Evolutionary conservation across 768 basidiomycete genomes (phyloP).

Genomic region (Mycena alexandri): DNA sequence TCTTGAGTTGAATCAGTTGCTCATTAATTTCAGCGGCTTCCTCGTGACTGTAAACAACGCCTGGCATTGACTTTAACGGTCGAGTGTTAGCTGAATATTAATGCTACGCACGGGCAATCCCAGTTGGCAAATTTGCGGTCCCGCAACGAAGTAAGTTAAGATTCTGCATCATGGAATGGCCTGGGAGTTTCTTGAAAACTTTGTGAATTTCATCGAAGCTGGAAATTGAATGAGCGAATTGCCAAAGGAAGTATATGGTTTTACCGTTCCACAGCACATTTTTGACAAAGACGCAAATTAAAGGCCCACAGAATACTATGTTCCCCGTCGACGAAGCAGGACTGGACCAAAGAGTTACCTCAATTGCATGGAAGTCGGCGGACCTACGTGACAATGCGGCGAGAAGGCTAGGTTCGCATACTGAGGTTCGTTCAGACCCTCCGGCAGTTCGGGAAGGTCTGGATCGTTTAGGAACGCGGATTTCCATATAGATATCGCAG

Average conservation of each 20-base stretch:
- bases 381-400: conserved; percentile 44
- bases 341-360: conserved; percentile 16
- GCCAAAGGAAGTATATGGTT: not conserved
- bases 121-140: not conserved
- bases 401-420: conserved; percentile 46
- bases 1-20: conserved; percentile 24
- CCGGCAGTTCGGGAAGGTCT: conserved; percentile 43
- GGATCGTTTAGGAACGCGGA: conserved; percentile 40
- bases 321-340: conserved; percentile 32
- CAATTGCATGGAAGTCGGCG: not conserved
- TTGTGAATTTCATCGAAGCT: conserved; percentile 29
- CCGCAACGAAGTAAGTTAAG: conserved; percentile 3
- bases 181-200: conserved; percentile 20
- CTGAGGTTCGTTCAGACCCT: conserved; percentile 44
- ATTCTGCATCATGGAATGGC: not conserved
- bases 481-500: conserved; percentile 43
- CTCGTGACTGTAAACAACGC: conserved; percentile 22
- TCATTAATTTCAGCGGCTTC: conserved; percentile 29
- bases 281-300: conserved; percentile 33
- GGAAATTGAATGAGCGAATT: not conserved
- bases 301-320: conserved; percentile 37
- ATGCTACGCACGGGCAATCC: not conserved
- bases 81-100: not conserved
- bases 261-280: conserved; percentile 35
- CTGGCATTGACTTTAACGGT: not conserved